Base-by-base conservation (phyloP, 257 asterid species). In the Fraxinus pennsylvanica region DNA sequence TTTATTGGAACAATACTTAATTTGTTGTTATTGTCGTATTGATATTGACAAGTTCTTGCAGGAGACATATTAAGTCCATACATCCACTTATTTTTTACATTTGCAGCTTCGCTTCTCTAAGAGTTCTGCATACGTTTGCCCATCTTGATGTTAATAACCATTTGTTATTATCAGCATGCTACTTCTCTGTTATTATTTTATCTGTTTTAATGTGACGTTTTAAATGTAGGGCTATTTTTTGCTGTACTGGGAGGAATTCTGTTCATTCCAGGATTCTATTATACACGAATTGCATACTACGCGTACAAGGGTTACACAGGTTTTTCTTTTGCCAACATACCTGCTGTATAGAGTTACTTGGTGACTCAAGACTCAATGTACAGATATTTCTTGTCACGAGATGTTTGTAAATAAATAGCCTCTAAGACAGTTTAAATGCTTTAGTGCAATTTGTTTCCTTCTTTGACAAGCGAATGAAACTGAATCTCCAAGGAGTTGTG, bases 271-370 rank as follows among this genome's bases (percentile, higher is more conserved):
- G 99, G 99, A 67, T 94, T 94, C 89, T 94, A 94, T 79, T 92
- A 94, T 77, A 91, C 97, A 3, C 83, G 99, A 81, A 91, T 94
- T 50, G 99, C 99, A 5, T 94, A 94, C 88, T 92, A 94, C 79
- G 99, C 99, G 0, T 94, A 94, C 87, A 94, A 92, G 89, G 99
- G 99, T 12, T 94, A 94, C 87, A 92, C 88, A 84, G 98, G 97
- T 68, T 94, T 94, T 92, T 91, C 97, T 61, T 92, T 94, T 72
- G 82, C 99, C 88, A 92, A 90, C 85, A 94, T 94, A 72, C 97
- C 99, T 76, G 82, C 96, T 1, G 99, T 94, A 50, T 92, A 90
- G 89, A 81, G 52, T 74, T 63, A 81, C 35, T 79, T 76, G 82
- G 70, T 50, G 72, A 68, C 75, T 79, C 81, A 75, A 73, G 66